Evolutionary conservation across 495 filamentous ascomycete genomes (phyloP), one percentile per base, ranked within the genome.

Genomic region (Antarctomyces pellizariae): DNA sequence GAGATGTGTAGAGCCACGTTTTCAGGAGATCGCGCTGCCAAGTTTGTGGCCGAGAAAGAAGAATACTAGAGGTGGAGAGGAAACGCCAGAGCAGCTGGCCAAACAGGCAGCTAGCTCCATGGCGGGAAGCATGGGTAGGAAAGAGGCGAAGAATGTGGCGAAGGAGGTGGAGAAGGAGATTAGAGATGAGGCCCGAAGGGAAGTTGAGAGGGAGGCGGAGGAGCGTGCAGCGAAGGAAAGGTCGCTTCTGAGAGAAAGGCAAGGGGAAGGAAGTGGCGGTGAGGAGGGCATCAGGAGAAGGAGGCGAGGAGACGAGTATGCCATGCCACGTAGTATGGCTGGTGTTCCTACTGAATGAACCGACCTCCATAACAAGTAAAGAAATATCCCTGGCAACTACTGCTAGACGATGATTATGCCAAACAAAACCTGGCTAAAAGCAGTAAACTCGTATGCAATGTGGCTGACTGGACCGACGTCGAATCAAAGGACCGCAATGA

Each of bases 1-100:
- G 42, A 67, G 86, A 16, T 79, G 75, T 29, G 86, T 97, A 2
- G 86, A 95, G 50, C 86, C 86, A 6, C 62, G 80, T 13, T 91
- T 97, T 34, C 86, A 97, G 43, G 79, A 95, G 29, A 84, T 97
- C 19, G 79, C 75, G 5, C 52, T 97, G 14, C 86, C 86, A 4
- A 86, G 77, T 43, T 51, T 97, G 29, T 97, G 86, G 86, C 86
- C 89, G 5, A 54, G 89, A 26, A 95, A 76, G 50, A 62, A 62
- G 50, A 83, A 76, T 39, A 79, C 77, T 9, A 52, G 77, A 9
- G 77, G 67, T 19, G 62, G 59, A 3, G 65, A 64, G 6, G 59
- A 57, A n/a, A n/a, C n/a, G n/a, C n/a, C 24, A n/a, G 38, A n/a
- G n/a, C 7, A 38, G 23, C 23, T 19, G 2, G 13, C 16, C 8